Base-by-base conservation (phyloP, 805 yeast species). In the Teunomyces tritomae region DNA sequence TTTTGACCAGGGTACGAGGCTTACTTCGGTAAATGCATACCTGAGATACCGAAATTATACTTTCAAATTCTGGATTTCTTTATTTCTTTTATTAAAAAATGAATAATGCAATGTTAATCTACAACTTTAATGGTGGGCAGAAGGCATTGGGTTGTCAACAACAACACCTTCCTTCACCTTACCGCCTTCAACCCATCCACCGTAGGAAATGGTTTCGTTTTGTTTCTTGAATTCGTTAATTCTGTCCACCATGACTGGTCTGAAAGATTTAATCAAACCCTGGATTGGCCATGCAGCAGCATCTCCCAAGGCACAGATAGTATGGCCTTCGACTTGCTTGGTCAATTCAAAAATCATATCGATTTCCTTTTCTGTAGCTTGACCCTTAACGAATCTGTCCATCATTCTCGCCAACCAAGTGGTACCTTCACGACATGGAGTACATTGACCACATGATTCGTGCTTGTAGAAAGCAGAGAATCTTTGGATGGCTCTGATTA, bases 221-320 rank as follows among this genome's bases (percentile, higher is more conserved):
- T 74, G 67, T 51, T 73, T 64, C 54, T 80, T 74, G 74, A 75
- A 89, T 60, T 85, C 69, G 53, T 79, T 74, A 62, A 89, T 84
- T 71, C 91, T 82, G 52, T 84, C 88, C 59, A 83, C 83, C 79
- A 88, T 82, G 55, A 82, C 81, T 11, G 96, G 96, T 66, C 89
- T 80, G 79, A 89, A 88, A 55, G 87, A 84, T 67, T 85, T 84
- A 58, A 89, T 86, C 56, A 88, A 79, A 49, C 96, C 96, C 72
- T 89, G 96, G 53, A 89, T 79, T 39, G 96, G 96, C 96, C 96
- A 88, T 28, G 94, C 90, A 49, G 95, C 89, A 29, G 96, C 96
- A 63, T 88, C 96, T 50, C 96, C 96, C 62, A 88, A 77, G 28
- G 95, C 96, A 74, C 96, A 88, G 61, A 88, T 88, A 45, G 96